Evolutionary conservation across 345 rosid species (phyloP), one percentile per base, ranked within the genome.

Genomic region (Citrus inodora): DNA sequence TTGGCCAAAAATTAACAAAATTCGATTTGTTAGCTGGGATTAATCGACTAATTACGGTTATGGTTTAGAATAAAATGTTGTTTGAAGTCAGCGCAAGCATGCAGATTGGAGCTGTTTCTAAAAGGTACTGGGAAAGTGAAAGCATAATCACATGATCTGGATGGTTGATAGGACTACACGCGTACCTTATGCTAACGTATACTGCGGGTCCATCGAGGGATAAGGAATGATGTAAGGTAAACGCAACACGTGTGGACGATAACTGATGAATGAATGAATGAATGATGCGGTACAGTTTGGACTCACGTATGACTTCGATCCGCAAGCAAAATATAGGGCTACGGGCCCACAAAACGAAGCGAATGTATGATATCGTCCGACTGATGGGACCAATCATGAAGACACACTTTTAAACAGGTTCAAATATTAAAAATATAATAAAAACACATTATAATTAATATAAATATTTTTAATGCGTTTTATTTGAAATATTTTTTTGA

Each of bases 221-320:
- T 17, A 24, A 19, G 1, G 61, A 7, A 48, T 71, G 40, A 71
- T 21, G 42, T 53, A 9, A 3, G 17, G 9, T 30, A 25, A 22
- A n/a, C 28, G 10, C 4, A 9, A 24, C 60, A 61, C 70, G 77
- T 51, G 74, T 78, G 74, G 76, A 21, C 5, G 28, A 24, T 42
- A 7, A 24, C 56, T 27, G 35, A 13, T 53, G 58, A 62, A 68
- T 27, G 4, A 28, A 68, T 27, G 4, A 28, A 13, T 5, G 76
- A 79, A 17, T 46, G 75, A 22, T 3, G 69, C 53, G 75, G 72
- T 65, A 69, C 66, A 78, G 74, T 65, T 78, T 56, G 71, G 81
- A 76, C 67, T 28, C 16, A 2, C 4, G n/a, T 30, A 30, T 9
- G n/a, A 30, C 6, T 17, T 16, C 17, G 51, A 46, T 46, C 51